Base-by-base conservation (phyloP, 805 yeast genomes). In the Saturnispora mendoncae region DNA sequence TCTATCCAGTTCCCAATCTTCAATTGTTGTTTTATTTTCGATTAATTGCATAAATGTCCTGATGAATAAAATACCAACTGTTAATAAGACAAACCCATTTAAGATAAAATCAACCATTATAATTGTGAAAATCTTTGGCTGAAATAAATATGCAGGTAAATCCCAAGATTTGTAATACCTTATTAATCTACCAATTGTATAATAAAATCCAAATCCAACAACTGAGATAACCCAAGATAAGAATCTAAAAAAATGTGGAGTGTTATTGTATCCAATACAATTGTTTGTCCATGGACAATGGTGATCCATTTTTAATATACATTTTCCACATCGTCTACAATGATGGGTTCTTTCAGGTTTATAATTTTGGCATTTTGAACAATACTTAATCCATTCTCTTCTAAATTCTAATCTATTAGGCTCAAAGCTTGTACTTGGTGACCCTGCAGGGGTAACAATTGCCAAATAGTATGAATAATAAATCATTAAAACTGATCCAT, bases 271-370 rank as follows among this genome's bases (percentile, higher is more conserved):
- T 0, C 97, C 97, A 17, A 88, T 90, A 55, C 96, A 88, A 55
- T 84, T 88, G 58, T 76, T 73, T 0, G 95, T 85, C 96, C 96
- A 88, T 0, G 96, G 95, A 56, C 81, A 80, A 62, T 87, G 96
- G 57, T 87, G 97, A 58, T 87, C 97, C 96, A 87, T 88, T 55
- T 75, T 73, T 43, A 87, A 57, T n/a, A 87, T 80, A 59, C 96
- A 87, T 31, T 47, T 51, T n/a, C 72, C 67, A 54, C 94, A 85
- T 1, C 75, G 71, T 51, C 80, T 80, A 58, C 96, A 87, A 62
- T 87, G 96, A 56, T 87, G 96, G 4, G 85, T 55, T 46, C 96
- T 62, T 53, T 80, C 90, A 0, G 95, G 95, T 56, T 87, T 87
- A 60, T 71, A 77, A 30, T 58, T 61, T 30, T 76, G 50, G 59